Base-by-base conservation (phyloP, 108 stramenopile genomes). In the Nitzschia sp. region DNA sequence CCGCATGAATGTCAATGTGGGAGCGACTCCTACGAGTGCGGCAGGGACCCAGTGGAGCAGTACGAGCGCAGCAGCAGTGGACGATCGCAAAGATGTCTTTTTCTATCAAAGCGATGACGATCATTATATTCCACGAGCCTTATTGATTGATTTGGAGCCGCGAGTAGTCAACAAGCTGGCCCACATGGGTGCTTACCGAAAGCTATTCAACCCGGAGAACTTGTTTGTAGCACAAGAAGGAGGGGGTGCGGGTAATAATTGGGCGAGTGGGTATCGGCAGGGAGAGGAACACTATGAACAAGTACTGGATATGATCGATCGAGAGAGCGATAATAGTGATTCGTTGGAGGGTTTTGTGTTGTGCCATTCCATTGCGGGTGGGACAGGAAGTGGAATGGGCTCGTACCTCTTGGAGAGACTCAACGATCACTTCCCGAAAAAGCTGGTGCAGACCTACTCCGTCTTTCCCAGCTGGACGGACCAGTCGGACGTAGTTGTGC, bases 381-480 rank as follows among this genome's bases (percentile, higher is more conserved):
- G 98, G 25, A 99, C 98, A 6, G 98, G 98, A 6, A 92, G 90
- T 55, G 98, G 98, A 16, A 98, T 99, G 97, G 96, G 97, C 3
- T 94, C 92, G 13, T 99, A 95, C 79, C 67, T 99, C 19, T 74
- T 99, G 74, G 98, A 99, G 78, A 76, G 87, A 17, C 77, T 99
- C 19, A 97, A 99, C 77, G 98, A 99, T 73, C 96, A 98, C 74
- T 99, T 97, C 80, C 98, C 98, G 16, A 99, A 98, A 78, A 99
- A 99, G 79, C 69, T 99, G 56, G 87, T 98, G 15, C 96, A 97
- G 79, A 99, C 98, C 1, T 99, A 99, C 73, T 93, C 91, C 22
- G 98, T 99, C 31, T 99, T 99, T 78, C 98, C 98, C 2, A 96
- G 96, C 79, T 97, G 96, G 95, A 80, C 80, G 22, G 85, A 81